These are phyloP conservation scores for Talaromyces sp. DNA, from an alignment of 2,329 filamentous ascomycete genomes.

Conservation along the genomic window DNA sequence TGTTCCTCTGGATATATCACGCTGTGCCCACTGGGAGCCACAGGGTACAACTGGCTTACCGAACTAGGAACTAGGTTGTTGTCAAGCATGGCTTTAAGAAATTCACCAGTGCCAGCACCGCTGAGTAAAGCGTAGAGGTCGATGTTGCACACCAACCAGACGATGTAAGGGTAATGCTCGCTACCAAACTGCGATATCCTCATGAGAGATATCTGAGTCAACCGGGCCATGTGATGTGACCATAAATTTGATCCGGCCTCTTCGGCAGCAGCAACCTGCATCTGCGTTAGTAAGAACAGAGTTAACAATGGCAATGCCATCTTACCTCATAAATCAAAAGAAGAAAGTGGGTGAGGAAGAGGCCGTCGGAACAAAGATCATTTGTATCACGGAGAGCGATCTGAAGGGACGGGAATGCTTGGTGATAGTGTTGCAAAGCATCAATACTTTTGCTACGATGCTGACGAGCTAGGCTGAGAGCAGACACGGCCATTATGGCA, in stretches of 20 bases:
- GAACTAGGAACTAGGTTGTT: constrained; percentile 47
- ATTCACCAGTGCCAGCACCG: constrained; percentile 50
- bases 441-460: constrained; percentile 47
- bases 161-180: constrained; percentile 50
- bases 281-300: background rate
- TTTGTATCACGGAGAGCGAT: constrained; percentile 43
- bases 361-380: constrained; percentile 55
- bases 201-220: constrained; percentile 49
- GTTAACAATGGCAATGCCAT: background rate
- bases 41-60: constrained; percentile 36
- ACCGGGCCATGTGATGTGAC: constrained; percentile 53
- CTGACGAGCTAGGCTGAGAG: constrained; percentile 50
- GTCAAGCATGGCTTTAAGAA: constrained; percentile 47
- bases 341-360: constrained; percentile 56
- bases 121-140: constrained; percentile 56
- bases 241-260: constrained; percentile 49
- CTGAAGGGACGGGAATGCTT: constrained; percentile 50
- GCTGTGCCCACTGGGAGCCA: constrained; percentile 33
- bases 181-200: constrained; percentile 42
- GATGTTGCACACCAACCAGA: constrained; percentile 54
- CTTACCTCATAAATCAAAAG: constrained; percentile 56
- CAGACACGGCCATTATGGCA: constrained; percentile 57
- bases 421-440: constrained; percentile 54
- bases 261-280: constrained; percentile 46
- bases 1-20: constrained; percentile 37